A percentile compares a stretch with the other conserved stretches of the same genome.
These are phyloP conservation scores for Solidago caesia DNA, from an alignment of 129 eudicot species.

Conservation along the genomic window DNA sequence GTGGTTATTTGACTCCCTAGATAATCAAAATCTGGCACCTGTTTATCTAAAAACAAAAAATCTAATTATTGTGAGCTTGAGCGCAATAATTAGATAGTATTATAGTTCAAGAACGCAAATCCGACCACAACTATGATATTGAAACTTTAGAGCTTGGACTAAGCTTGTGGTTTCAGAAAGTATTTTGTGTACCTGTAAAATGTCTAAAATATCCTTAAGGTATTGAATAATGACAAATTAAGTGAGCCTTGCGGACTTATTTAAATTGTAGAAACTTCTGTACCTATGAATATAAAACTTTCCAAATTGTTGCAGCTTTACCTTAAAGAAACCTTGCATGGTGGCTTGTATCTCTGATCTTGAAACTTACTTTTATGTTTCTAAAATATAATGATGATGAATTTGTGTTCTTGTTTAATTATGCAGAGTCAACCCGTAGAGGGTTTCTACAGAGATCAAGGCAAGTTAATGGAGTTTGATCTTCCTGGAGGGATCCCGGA, in stretches of 20 bases:
- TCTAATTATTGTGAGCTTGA: too few relatives aligned
- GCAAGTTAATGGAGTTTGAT: conserved; percentile 82
- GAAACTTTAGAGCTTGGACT: conserved; percentile 1
- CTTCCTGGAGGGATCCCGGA: conserved; percentile 98
- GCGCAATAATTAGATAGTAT: too few relatives aligned
- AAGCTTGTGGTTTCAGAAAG: not conserved
- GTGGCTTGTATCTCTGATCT: not conserved
- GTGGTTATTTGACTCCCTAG: too few relatives aligned
- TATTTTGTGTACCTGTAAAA: conserved; percentile 3
- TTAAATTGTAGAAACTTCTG: not conserved
- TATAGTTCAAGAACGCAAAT: not conserved
- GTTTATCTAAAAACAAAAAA: too few relatives aligned
- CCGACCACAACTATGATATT: not conserved
- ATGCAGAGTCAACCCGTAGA: conserved; percentile 97
- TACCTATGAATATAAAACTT: not conserved
- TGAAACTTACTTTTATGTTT: not conserved
- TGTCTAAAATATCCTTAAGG: conserved; percentile 16
- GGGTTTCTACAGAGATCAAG: conserved; percentile 68
- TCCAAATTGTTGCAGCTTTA: not conserved
- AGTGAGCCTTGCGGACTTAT: not conserved
- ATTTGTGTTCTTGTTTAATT: conserved; percentile 14
- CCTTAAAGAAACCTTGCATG: not conserved
- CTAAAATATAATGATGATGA: not conserved
- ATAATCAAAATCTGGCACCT: too few relatives aligned
- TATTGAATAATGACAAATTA: conserved; percentile 7